A percentile compares a stretch with the other conserved stretches of the same genome.
Evolutionary conservation across 1,284 basidiomycete genomes (phyloP).

Genomic region (Apiotrichum brassicae): DNA sequence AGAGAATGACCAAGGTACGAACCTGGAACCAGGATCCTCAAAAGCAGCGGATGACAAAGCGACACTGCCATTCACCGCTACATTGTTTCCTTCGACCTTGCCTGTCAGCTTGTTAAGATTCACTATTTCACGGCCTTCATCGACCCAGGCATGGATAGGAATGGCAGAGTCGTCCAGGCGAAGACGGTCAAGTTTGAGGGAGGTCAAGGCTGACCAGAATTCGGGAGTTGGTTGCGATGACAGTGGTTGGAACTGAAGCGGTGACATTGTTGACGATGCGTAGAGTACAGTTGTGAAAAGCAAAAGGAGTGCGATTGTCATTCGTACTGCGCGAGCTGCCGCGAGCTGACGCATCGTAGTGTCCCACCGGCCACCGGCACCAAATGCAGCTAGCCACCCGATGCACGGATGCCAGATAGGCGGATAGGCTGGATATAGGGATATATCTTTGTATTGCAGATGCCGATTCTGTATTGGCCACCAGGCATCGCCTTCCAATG

Average conservation of each 20-base stretch:
- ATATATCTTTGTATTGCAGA: too few relatives aligned
- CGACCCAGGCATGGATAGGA: slow-evolving; percentile 62
- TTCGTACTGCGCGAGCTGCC: too few relatives aligned
- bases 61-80: slow-evolving; percentile 37
- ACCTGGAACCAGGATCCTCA: slow-evolving; percentile 12
- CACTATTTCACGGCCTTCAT: slow-evolving; percentile 61
- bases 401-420: too few relatives aligned
- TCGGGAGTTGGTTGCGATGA: slow-evolving; percentile 78
- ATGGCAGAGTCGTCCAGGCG: slow-evolving; percentile 71
- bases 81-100: background rate
- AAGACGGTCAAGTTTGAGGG: slow-evolving; percentile 84
- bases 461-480: too few relatives aligned
- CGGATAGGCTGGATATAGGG: too few relatives aligned
- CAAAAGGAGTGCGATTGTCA: too few relatives aligned
- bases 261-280: slow-evolving; percentile 40
- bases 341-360: too few relatives aligned
- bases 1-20: background rate
- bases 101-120: slow-evolving; percentile 50
- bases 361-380: too few relatives aligned
- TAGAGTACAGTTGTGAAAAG: too few relatives aligned
- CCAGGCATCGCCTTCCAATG: too few relatives aligned
- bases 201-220: slow-evolving; percentile 88
- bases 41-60: slow-evolving; percentile 27
- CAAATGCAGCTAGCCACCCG: too few relatives aligned
- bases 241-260: slow-evolving; percentile 79